These are phyloP conservation scores for Tolypocladium tundrense DNA, from an alignment of 2,329 filamentous ascomycete species.

Conservation along the genomic window DNA sequence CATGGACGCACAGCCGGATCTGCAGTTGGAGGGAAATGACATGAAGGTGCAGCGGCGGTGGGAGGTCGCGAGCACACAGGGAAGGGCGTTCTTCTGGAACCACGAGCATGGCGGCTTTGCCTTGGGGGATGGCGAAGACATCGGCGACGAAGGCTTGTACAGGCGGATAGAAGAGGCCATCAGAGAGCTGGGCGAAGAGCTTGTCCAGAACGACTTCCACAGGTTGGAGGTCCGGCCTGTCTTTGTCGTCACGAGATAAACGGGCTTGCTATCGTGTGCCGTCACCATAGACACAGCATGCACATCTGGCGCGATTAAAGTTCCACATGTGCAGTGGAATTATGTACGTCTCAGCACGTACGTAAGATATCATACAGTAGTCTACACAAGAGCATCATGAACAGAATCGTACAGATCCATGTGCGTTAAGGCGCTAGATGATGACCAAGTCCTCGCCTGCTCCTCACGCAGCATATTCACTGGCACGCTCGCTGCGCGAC, in stretches of 20 bases:
- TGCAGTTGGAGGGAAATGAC: background rate
- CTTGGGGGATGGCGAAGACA: background rate
- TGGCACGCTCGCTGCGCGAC: slow-evolving; percentile 3
- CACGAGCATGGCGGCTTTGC: background rate
- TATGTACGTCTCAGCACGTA: background rate
- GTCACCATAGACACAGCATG: no score
- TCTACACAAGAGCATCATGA: background rate
- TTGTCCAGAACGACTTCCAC: no score
- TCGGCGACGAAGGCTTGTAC: background rate
- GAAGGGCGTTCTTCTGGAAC: background rate
- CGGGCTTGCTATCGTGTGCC: no score
- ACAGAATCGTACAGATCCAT: background rate
- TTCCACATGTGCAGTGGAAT: no score
- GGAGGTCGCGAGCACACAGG: slow-evolving; percentile 1
- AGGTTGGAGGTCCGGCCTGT: background rate
- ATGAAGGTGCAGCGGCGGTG: slow-evolving; percentile 4
- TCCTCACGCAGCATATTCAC: background rate
- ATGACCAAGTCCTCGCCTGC: no score
- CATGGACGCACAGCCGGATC: background rate
- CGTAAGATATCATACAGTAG: background rate
- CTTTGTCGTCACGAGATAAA: background rate
- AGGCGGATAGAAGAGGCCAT: no score
- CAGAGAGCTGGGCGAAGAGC: no score
- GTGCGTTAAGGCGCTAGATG: background rate
- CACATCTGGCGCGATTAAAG: no score